Evolutionary conservation across 1,284 basidiomycete genomes (phyloP), one percentile per base, ranked within the genome.

Genomic region (Ganoderma lucidum): DNA sequence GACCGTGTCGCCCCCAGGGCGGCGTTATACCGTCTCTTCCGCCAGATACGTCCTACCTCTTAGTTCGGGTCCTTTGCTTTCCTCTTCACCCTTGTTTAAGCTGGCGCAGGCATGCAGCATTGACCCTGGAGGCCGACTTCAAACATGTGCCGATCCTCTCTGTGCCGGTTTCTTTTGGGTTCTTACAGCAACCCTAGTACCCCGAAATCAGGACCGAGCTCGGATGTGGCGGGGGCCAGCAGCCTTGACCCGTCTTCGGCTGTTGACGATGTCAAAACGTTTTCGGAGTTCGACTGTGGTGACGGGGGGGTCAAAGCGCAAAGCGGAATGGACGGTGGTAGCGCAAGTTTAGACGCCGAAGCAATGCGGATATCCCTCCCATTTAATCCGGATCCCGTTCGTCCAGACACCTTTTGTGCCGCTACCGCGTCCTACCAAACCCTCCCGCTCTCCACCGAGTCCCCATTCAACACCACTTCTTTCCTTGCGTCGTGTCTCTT

Each of bases 401-500:
- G 30, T 39, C 39, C 48, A 39, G 62, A 44, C 51, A n/a, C 65
- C 28, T 35, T 56, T 42, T 28, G 64, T 48, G 51, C 44, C 30
- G 19, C 59, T 19, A 63, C 66, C 37, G 28, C 62, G 6, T 58
- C 37, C 37, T 28, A 17, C 48, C 45, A 62, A 39, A 65, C 66
- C 41, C 68, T 58, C 32, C 56, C 53, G 35, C 59, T 56, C 42
- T 53, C 64, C 45, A 3, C 45, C 30, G 44, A 63, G 15, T 19
- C 55, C 10, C 35, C 32, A 2, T 58, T 63, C 61, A 41, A 62
- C 32, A 44, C 67, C 28, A 65, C 63, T 17, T 23, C 63, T 17
- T 68, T 58, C 53, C 60, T 68, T 19, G 59, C 67, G 10, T 48
- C 67, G 23, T 68, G 35, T 35, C 60, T 65, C 9, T 65, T 68